Base-by-base conservation (phyloP, 2,329 filamentous ascomycete species). In the Neoascochyta sp. region DNA sequence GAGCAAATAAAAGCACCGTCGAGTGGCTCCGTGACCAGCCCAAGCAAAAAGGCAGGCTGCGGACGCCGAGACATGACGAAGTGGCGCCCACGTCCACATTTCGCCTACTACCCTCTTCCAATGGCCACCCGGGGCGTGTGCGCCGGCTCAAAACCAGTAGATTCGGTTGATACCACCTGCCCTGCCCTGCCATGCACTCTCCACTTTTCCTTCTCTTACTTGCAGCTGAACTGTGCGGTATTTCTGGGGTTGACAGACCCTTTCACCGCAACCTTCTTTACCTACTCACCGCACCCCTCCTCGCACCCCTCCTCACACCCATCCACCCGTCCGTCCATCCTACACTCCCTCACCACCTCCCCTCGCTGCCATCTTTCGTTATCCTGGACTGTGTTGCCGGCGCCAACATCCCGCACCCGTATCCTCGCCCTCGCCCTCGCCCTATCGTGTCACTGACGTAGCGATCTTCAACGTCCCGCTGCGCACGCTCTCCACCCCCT, bases 61-160 rank as follows among this genome's bases (percentile, higher is more conserved):
- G 18, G 17, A 26, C 27, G 26, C 27, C 27, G 28, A 31, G 30
- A 24, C 22, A 37, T 34, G 35, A 38, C 35, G 35, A 26, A 24
- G 36, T 46, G 45, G 43, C 43, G 36, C 32, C 36, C 32, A 35
- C 38, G 43, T 45, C 39, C 43, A 44, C 43, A 44, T 36, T 42
- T 36, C 34, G 34, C 32, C 32, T 18, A 22, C 26, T 26, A 24
- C 22, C 16, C 24, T 26, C 30, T 41, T 38, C 45, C 40, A 46
- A 48, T 42, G 24, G 33, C 32, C 31, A 34, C 35, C 27, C 21
- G 21, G 27, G 39, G 29, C 34, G 34, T 37, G 25, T 29, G 30
- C 32, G 28, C 43, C 43, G 30, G 33, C 26, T 15, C 24, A 43
- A 40, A 22, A 25, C 36, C 32, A 25, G 32, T 34, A 26, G 30